Evolutionary conservation across 257 asterid species (phyloP), one percentile per base, ranked within the genome.

Genomic region (Eucommia ulmoides): DNA sequence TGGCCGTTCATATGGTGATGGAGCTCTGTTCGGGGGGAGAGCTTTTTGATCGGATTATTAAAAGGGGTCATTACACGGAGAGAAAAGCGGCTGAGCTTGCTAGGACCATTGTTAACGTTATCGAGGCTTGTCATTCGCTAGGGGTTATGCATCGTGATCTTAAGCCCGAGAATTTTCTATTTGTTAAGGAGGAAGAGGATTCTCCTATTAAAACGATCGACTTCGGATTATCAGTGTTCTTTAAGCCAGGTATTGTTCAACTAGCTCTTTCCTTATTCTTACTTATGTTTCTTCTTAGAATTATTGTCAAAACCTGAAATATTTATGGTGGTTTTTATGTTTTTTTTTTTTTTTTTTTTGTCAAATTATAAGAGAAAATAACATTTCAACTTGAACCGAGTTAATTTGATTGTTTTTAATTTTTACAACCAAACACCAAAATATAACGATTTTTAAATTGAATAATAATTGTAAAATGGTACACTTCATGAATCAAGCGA

Each of bases 101-200:
- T 25, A 76, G 94, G 75, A 63, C 74, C 1, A 88, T 84, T 49
- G 83, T 82, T 33, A 72, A 89, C 20, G 94, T 85, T 7, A 70
- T 88, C 3, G 74, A 88, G 63, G 78, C 87, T 1, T 88, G 97
- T 25, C 94, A 84, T 54, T 88, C 94, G 0, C 65, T 84, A 38
- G 97, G 96, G 4, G 97, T 88, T 10, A 84, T 82, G 89, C 97
- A 88, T 64, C 74, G 97, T 23, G 95, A 88, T 58, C 79, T 88
- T 64, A 88, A 84, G 60, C 97, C 94, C 1, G 97, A 88, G 73
- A 88, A 88, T 66, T 84, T 88, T 55, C 82, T 88, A 6, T 80
- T 88, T 52, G 84, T 77, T 24, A 68, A 78, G 21, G 76, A 69
- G 53, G 56, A 75, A n/a, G 97, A 88, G 71, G 82, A 88, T 44